Percentiles rank a stretch among this genome's conserved stretches.
phyloP scores from a whole-genome alignment of 1,284 basidiomycete species.

The Flammula alnicola region DNA sequence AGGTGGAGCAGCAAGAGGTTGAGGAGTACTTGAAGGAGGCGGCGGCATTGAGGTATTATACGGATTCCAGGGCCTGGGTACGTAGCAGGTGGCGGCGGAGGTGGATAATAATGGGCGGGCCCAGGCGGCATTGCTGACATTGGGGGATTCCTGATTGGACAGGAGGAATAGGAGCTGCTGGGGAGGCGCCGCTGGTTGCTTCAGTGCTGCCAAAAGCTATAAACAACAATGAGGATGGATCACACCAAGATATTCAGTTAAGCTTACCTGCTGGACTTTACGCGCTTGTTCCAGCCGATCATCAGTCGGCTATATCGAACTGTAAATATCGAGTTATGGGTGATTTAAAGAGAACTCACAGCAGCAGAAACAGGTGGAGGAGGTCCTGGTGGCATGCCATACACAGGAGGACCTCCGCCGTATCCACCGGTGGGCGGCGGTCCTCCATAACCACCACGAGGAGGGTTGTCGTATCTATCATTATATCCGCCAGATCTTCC shows the following conservation, averaged over 20 bases:
- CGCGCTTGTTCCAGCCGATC: slow-evolving; percentile 82
- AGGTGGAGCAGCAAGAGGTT: slow-evolving; percentile 29
- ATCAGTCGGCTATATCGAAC: slow-evolving; percentile 43
- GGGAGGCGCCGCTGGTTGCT: slow-evolving; percentile 53
- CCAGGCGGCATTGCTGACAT: slow-evolving; percentile 30
- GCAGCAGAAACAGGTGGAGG: slow-evolving; percentile 27
- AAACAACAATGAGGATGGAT: slow-evolving; percentile 7
- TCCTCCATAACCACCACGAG: slow-evolving; percentile 37
- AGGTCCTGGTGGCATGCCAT: slow-evolving; percentile 25
- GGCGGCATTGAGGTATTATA: slow-evolving; percentile 28
- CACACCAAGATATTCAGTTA: not conserved
- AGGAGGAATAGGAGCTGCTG: slow-evolving; percentile 39
- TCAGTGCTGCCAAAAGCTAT: slow-evolving; percentile 74
- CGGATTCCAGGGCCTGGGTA: slow-evolving; percentile 31
- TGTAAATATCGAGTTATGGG: slow-evolving; percentile 3
- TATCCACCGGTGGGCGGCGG: slow-evolving; percentile 37
- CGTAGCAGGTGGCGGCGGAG: slow-evolving; percentile 42
- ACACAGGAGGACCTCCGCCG: slow-evolving; percentile 30
- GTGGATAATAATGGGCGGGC: slow-evolving; percentile 45
- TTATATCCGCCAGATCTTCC: slow-evolving; percentile 41
- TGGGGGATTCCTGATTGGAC: slow-evolving; percentile 21
- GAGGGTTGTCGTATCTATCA: slow-evolving; percentile 37
- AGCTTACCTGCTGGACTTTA: slow-evolving; percentile 72
- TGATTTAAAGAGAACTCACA: slow-evolving; percentile 21
- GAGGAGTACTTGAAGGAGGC: slow-evolving; percentile 33